Percentiles rank a stretch among this genome's conserved stretches.
phyloP scores from a whole-genome alignment of 108 stramenopile genomes.

The Skeletonema menzelii region DNA sequence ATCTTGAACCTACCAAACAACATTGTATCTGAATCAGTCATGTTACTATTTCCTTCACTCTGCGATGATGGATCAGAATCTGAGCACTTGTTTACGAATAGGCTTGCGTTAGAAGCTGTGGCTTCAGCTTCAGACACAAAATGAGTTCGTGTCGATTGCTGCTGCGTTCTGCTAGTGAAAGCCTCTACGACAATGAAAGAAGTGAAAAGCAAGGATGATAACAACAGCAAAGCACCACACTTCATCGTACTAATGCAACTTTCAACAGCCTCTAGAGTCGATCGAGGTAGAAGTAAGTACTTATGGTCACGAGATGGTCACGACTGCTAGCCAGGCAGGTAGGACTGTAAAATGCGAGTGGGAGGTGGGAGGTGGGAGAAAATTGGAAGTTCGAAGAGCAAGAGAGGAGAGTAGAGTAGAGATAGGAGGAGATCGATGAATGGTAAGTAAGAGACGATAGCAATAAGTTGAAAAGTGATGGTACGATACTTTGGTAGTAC shows the following conservation, averaged over 20 bases:
- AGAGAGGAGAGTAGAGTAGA: too few species aligned
- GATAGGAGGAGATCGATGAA: too few species aligned
- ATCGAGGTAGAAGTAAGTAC: too few species aligned
- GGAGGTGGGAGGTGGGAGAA: too few species aligned
- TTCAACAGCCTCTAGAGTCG: too few species aligned
- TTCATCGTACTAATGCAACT: neutral
- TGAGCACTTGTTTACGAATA: neutral
- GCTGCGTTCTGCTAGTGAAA: neutral
- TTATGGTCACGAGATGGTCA: too few species aligned
- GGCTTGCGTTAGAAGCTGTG: neutral
- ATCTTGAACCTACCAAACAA: slow-evolving; percentile 81
- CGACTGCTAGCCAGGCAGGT: too few species aligned
- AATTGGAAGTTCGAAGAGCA: too few species aligned
- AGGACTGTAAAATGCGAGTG: too few species aligned
- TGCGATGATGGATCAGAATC: neutral
- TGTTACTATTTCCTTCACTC: neutral
- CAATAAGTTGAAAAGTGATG: neutral
- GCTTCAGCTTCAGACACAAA: neutral
- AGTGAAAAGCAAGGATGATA: neutral
- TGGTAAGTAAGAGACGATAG: too few species aligned
- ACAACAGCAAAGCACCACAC: neutral
- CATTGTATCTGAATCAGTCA: neutral
- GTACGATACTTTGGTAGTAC: neutral
- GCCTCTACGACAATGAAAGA: neutral
- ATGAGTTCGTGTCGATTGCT: neutral